Conservation (phyloP, 768 basidiomycete genomes). For the Naganishia onofrii region DNA sequence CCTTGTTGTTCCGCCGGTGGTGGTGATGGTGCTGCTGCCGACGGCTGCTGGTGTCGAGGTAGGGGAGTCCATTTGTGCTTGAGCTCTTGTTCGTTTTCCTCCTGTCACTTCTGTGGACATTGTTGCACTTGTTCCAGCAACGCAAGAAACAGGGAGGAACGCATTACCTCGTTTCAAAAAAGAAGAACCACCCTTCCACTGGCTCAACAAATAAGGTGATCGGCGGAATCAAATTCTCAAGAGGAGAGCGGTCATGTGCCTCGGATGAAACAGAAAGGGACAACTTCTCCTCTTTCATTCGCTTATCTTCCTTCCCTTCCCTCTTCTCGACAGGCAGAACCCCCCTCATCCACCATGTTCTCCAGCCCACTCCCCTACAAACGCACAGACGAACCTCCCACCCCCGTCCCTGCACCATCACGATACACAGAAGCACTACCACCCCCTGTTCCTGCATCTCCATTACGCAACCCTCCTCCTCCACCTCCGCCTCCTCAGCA, state of each 20-base stretch:
- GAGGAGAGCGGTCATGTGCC: too few relatives aligned
- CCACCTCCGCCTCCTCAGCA: too few relatives aligned
- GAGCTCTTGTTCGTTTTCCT: neutral
- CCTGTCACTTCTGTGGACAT: too few relatives aligned
- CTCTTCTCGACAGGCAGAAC: neutral
- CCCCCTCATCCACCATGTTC: slow-evolving; percentile 4
- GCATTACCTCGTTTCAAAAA: too few relatives aligned
- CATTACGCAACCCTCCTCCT: slow-evolving; percentile 1
- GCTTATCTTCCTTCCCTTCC: neutral
- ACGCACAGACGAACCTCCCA: neutral
- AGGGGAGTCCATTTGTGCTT: too few relatives aligned
- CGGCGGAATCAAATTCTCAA: too few relatives aligned
- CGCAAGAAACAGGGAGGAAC: too few relatives aligned
- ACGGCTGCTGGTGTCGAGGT: neutral
- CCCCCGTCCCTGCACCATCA: neutral
- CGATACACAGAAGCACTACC: neutral
- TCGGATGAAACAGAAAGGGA: too few relatives aligned
- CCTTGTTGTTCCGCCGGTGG: neutral
- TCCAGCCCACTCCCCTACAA: slow-evolving; percentile 10
- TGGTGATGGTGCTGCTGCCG: neutral
- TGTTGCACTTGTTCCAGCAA: too few relatives aligned
- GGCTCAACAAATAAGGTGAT: too few relatives aligned
- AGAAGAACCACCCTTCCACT: too few relatives aligned
- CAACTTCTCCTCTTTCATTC: neutral
- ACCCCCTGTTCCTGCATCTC: neutral